phyloP scores from a whole-genome alignment of 192 early-diverging fungal species.

The Coemansia sp. region DNA sequence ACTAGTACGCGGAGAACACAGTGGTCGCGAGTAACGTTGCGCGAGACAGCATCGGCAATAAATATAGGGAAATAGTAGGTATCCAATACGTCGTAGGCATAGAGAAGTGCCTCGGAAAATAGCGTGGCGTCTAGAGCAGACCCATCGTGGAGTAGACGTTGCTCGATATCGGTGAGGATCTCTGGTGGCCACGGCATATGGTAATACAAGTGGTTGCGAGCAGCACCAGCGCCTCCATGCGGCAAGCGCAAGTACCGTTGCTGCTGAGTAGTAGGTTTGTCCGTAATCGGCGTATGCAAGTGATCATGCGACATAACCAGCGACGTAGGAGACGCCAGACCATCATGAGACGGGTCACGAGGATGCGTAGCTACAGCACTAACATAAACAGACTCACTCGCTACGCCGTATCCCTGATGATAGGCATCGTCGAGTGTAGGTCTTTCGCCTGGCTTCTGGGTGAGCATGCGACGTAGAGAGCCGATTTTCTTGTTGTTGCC shows the following conservation, averaged over 20 bases:
- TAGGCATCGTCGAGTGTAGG: slow-evolving; percentile 45
- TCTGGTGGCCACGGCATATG: slow-evolving; percentile 56
- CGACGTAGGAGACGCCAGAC: slow-evolving; percentile 42
- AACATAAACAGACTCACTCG: slow-evolving; percentile 34
- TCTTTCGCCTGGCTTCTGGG: slow-evolving; percentile 29
- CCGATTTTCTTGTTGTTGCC: slow-evolving; percentile 35
- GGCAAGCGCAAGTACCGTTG: slow-evolving; percentile 13
- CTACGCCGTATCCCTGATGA: slow-evolving; percentile 51
- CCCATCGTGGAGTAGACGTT: slow-evolving; percentile 44
- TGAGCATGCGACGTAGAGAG: slow-evolving; percentile 51
- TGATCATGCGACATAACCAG: slow-evolving; percentile 44
- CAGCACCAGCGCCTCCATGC: slow-evolving; percentile 25
- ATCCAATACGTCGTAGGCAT: slow-evolving; percentile 54
- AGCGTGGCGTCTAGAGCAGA: slow-evolving; percentile 40
- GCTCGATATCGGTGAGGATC: slow-evolving; percentile 53
- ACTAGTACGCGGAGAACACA: slow-evolving; percentile 46
- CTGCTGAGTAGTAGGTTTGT: neutral
- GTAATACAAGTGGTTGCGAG: slow-evolving; percentile 45
- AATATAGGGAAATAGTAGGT: slow-evolving; percentile 55
- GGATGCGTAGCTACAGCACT: slow-evolving; percentile 5
- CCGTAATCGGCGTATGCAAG: slow-evolving; percentile 42
- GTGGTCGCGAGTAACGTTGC: slow-evolving; percentile 53
- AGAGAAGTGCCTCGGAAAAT: slow-evolving; percentile 46
- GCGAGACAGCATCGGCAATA: slow-evolving; percentile 43
- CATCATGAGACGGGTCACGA: slow-evolving; percentile 11